Evolutionary conservation across 2,329 filamentous ascomycete genomes (phyloP).

Genomic region (Beauveria sp.): DNA sequence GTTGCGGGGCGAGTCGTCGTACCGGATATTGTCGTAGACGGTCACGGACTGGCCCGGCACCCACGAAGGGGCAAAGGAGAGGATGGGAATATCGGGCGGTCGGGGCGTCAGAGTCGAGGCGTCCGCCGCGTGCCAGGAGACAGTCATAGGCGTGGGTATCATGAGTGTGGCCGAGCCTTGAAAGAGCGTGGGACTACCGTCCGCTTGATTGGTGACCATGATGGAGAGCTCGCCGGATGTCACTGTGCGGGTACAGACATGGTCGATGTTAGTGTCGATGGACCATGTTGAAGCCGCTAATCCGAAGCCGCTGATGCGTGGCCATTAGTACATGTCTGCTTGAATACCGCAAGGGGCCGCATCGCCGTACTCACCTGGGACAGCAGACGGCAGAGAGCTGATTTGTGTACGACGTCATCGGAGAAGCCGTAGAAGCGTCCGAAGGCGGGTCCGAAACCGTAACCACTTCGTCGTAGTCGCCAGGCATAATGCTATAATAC

Average conservation of each 20-base stretch:
- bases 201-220: neutral
- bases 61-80: neutral
- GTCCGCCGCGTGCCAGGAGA: neutral
- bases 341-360: neutral
- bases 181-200: neutral
- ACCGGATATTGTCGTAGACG: neutral
- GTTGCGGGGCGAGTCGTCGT: neutral
- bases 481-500: conserved; percentile 3
- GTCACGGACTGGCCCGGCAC: neutral
- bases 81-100: neutral
- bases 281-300: neutral
- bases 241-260: neutral
- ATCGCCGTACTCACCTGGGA: neutral
- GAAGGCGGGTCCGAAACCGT: neutral
- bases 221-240: neutral
- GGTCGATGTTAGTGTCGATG: neutral
- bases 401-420: neutral
- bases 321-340: neutral
- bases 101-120: neutral
- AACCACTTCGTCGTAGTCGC: neutral
- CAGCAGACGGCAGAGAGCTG: neutral
- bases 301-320: neutral
- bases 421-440: neutral
- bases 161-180: neutral
- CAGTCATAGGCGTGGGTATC: neutral